A percentile compares a stretch with the other conserved stretches of the same genome.
Evolutionary conservation across 1,139 yeast genomes (phyloP).

Genomic region (Taphrina wiesneri): DNA sequence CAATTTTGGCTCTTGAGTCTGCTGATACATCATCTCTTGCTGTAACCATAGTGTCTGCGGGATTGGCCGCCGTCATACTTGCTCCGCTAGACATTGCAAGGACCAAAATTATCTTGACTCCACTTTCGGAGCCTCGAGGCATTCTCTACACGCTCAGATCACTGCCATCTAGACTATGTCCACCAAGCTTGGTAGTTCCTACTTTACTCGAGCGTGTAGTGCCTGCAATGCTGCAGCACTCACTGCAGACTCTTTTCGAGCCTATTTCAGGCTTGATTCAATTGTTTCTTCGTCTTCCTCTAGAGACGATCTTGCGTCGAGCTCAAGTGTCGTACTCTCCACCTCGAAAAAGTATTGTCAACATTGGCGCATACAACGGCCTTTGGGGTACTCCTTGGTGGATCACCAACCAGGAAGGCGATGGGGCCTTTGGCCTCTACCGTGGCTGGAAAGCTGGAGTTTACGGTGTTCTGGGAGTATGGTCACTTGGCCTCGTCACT

Average conservation of each 20-base stretch:
- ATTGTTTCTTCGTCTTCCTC: slow-evolving; percentile 74
- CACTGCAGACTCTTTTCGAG: slow-evolving; percentile 59
- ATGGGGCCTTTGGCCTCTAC: slow-evolving; percentile 32
- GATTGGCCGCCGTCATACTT: slow-evolving; percentile 70
- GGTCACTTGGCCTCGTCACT: slow-evolving; percentile 30
- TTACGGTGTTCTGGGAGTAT: slow-evolving; percentile 26
- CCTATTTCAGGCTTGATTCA: slow-evolving; percentile 64
- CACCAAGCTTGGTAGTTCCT: slow-evolving; percentile 56
- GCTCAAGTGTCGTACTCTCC: slow-evolving; percentile 66
- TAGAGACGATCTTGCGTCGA: slow-evolving; percentile 80
- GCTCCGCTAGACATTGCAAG: slow-evolving; percentile 82
- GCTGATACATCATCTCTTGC: slow-evolving; percentile 70
- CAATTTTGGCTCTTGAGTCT: slow-evolving; percentile 71
- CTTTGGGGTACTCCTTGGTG: slow-evolving; percentile 55
- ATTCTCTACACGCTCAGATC: slow-evolving; percentile 47
- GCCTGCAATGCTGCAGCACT: slow-evolving; percentile 61
- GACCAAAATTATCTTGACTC: slow-evolving; percentile 50
- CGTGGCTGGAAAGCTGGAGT: slow-evolving; percentile 34
- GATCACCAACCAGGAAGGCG: slow-evolving; percentile 43
- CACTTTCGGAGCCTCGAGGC: slow-evolving; percentile 39
- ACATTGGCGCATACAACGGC: slow-evolving; percentile 54
- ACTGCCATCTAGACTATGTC: slow-evolving; percentile 53
- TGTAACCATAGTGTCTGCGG: slow-evolving; percentile 69
- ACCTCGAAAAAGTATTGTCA: slow-evolving; percentile 44
- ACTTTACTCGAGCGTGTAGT: slow-evolving; percentile 66